phyloP scores from a whole-genome alignment of 2,329 filamentous ascomycete species.

The Fusarium fracticaudum region DNA sequence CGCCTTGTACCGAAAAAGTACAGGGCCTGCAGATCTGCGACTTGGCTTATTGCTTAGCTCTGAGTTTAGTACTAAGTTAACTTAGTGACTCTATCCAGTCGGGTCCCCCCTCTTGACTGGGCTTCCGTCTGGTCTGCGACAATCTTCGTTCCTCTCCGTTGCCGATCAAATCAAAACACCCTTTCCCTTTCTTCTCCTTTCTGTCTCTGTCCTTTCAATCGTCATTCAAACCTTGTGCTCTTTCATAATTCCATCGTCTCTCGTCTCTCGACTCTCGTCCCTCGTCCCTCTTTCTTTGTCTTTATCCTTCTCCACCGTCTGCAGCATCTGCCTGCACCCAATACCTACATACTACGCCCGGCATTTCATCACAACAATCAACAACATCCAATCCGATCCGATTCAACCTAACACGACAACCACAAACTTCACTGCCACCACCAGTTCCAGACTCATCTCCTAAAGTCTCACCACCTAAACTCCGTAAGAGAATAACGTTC shows the following conservation, averaged over 20 bases:
- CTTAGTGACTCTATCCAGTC: background rate
- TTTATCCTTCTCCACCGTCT: background rate
- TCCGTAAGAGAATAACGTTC: conserved; percentile 18
- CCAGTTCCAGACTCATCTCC: conserved; percentile 24
- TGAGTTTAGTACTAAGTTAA: background rate
- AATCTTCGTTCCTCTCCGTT: conserved; percentile 27
- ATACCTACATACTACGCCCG: background rate
- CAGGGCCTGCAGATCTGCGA: conserved; percentile 38
- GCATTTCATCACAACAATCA: conserved; percentile 11
- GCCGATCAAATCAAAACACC: conserved; percentile 35
- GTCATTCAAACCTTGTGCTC: conserved; percentile 10
- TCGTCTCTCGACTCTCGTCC: background rate
- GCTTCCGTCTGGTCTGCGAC: conserved; percentile 15
- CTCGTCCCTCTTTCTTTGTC: background rate
- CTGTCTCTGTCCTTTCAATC: conserved; percentile 5
- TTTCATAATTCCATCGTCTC: conserved; percentile 1
- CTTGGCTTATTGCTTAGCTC: conserved; percentile 44
- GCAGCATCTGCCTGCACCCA: background rate
- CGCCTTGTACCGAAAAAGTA: conserved; percentile 22
- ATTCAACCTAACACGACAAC: background rate
- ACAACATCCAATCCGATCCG: conserved; percentile 18
- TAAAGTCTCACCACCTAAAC: conserved; percentile 24
- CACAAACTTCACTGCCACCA: background rate
- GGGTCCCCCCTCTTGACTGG: background rate
- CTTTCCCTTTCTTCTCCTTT: conserved; percentile 9